Percentiles rank a stretch among this genome's conserved stretches.
Evolutionary conservation across 78 protist species (phyloP).

Genomic region (Guillardia theta): DNA sequence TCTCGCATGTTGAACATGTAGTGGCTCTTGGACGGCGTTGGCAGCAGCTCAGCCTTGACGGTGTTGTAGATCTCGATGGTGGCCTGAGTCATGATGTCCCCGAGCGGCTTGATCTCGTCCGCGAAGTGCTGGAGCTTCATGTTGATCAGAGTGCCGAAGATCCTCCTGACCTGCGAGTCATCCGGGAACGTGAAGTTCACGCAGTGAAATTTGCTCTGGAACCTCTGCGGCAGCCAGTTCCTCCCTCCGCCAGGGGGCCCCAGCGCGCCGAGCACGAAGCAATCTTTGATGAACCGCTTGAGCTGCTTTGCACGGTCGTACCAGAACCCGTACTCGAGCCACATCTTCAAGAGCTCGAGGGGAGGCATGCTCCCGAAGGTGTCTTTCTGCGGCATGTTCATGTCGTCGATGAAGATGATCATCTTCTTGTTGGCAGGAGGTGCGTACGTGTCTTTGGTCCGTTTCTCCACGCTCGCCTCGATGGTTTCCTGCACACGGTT

Average conservation of each 20-base stretch:
- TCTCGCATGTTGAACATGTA: slow-evolving; percentile 89
- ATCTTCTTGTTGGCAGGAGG: slow-evolving; percentile 61
- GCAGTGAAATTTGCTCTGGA: slow-evolving; percentile 63
- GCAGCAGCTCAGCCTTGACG: slow-evolving; percentile 55
- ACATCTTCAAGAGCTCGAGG: slow-evolving; percentile 76
- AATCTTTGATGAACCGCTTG: slow-evolving; percentile 49
- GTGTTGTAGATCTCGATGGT: slow-evolving; percentile 61
- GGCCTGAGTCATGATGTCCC: slow-evolving; percentile 50
- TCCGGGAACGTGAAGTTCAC: slow-evolving; percentile 57
- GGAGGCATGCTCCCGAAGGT: slow-evolving; percentile 70
- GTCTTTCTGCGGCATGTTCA: slow-evolving; percentile 83
- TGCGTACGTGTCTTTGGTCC: slow-evolving; percentile 64
- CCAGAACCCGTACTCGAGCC: slow-evolving; percentile 67
- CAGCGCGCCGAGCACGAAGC: slow-evolving; percentile 59
- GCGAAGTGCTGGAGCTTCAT: slow-evolving; percentile 57
- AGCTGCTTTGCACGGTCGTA: slow-evolving; percentile 73
- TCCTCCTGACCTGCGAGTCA: slow-evolving; percentile 34
- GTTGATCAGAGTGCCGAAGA: slow-evolving; percentile 63
- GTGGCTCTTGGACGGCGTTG: slow-evolving; percentile 81
- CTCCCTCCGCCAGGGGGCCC: slow-evolving; percentile 89
- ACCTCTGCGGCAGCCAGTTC: slow-evolving; percentile 67
- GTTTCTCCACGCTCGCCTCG: slow-evolving; percentile 49
- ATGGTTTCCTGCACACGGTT: slow-evolving; percentile 27
- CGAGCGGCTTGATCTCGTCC: slow-evolving; percentile 19
- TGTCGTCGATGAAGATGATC: slow-evolving; percentile 77